Base-by-base conservation (phyloP, 2,329 filamentous ascomycete species). In the Lachnellula occidentalis region DNA sequence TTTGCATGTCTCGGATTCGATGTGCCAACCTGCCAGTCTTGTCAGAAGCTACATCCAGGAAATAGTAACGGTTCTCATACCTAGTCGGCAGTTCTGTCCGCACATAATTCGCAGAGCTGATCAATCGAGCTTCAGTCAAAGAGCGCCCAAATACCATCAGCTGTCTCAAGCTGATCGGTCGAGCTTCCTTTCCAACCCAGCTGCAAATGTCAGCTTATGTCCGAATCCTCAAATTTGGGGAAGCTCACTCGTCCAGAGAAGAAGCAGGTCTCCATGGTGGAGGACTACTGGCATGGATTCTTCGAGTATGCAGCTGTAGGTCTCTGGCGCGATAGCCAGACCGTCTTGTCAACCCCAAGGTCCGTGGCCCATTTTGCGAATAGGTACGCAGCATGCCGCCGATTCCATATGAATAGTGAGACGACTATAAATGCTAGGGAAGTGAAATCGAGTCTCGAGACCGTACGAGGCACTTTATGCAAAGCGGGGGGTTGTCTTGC, bases 81-180 rank as follows among this genome's bases (percentile, higher is more conserved):
- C 88, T 82, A 6, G 88, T 94, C 6, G 92, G 92, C 50, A 99
- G 81, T 75, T 99, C 94, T 5, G 91, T 91, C 55, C 94, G 88
- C 50, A 97, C 92, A 76, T 99, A 99, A 73, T 99, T 99, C 58
- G 94, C 94, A 43, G 92, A 96, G 73, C 89, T 92, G 63, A 99
- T 82, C 58, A 99, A 79, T 55, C 95, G 86, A 50, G 85, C 80
- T 73, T 97, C 92, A 47, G 92, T 96, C 69, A 99, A 75, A 21
- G 92, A 95, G 47, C 94, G 87, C 31, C 94, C 94, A 72, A 97
- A 99, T 66, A 97, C 95, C 75, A 95, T 97, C 66, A 99, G 81
- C 73, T 97, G 94, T 55, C 94, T 88, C 65, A 99, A 76, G 74
- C 90, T 96, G 69, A 99, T 96, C n/a, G 94, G 94, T 50, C 91